Evolutionary conservation across 371 early-diverging fungal genomes (phyloP).

Genomic region (Rhizopus microsporus): DNA sequence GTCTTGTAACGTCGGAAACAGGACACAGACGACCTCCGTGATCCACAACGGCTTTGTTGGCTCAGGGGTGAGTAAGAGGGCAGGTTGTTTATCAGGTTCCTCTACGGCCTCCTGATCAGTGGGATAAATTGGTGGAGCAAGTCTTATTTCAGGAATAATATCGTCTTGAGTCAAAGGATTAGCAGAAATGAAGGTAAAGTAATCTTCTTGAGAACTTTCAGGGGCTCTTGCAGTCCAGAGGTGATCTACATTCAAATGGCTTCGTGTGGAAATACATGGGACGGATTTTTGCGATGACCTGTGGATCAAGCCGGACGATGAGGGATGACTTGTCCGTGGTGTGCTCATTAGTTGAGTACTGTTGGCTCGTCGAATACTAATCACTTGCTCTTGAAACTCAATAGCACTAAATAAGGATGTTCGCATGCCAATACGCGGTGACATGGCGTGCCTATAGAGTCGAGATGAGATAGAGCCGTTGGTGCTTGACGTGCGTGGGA

Average conservation of each 20-base stretch:
- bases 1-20: conserved; percentile 58
- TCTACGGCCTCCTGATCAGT: not conserved
- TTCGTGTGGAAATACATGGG: conserved; percentile 22
- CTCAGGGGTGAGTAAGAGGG: not conserved
- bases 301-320: conserved; percentile 5
- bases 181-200: conserved; percentile 41
- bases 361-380: conserved; percentile 32
- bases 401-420: conserved; percentile 49
- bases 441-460: conserved; percentile 35
- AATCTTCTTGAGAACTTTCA: conserved; percentile 31
- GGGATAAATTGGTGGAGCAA: conserved; percentile 28
- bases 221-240: conserved; percentile 15
- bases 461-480: conserved; percentile 43
- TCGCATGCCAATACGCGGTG: conserved; percentile 49
- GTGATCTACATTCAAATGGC: conserved; percentile 21
- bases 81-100: conserved; percentile 1
- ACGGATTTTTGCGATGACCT: conserved; percentile 22
- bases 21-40: conserved; percentile 9
- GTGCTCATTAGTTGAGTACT: conserved; percentile 24
- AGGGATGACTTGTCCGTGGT: conserved; percentile 3
- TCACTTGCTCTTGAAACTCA: conserved; percentile 47
- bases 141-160: conserved; percentile 36
- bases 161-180: conserved; percentile 5
- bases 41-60: conserved; percentile 6
- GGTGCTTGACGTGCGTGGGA: conserved; percentile 36